Evolutionary conservation across 305 asterid species (phyloP), one percentile per base, ranked within the genome.

Genomic region (Fraxinus ornus): DNA sequence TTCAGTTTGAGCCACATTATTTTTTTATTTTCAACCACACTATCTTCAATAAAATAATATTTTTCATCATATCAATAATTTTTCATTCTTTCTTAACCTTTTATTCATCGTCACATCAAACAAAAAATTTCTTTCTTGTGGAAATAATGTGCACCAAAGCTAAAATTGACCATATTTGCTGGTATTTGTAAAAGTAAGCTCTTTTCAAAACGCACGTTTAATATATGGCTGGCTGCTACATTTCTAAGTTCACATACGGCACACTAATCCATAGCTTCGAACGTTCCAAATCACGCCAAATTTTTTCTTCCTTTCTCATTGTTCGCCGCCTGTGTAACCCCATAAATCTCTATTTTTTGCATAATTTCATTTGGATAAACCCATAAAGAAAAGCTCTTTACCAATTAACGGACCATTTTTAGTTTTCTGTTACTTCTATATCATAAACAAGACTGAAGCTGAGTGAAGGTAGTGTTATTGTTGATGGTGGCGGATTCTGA

Each of bases 271-370:
- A 2, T 44, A 44, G 52, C 52, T 44, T 44, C 52, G 17, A 44
- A 47, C 55, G 5, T 13, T 12, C 6, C 70, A 60, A 60, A 60
- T n/a, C 66, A 1, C 30, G 30, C 70, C 9, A 22, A 32, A 64
- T 3, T 0, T 24, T 8, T 73, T 13, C 79, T 86, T 1, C 22
- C 80, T 0, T 4, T 77, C 76, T 64, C 78, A 24, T 79, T 86
- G 55, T 55, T 77, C 80, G 85, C 88, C 87, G 84, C 78, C 78
- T 47, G 79, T 72, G 68, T 39, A 66, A 39, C 81, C 30, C 36
- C 22, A 22, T 71, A 17, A 10, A 36, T 19, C 15, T 70, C 66
- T 77, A 32, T 30, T 64, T 76, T 75, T 68, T 79, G 36, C 60
- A 0, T 37, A 5, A 10, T 55, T 35, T 8, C 36, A 4, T 68